Conservation (phyloP, 2,329 filamentous ascomycete species). For the Microascus cirrosus region DNA sequence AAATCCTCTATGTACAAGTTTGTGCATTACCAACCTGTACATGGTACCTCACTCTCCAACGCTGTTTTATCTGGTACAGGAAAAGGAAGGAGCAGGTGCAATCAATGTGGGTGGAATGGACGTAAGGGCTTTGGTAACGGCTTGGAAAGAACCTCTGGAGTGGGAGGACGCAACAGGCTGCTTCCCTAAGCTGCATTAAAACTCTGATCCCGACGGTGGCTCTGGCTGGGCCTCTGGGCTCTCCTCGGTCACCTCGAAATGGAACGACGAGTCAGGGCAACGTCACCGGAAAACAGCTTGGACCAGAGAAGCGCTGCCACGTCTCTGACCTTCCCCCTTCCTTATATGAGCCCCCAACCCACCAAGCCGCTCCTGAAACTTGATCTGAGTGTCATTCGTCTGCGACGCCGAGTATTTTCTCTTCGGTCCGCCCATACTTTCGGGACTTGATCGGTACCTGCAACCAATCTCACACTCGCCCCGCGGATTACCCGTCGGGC, state of each 20-base stretch:
- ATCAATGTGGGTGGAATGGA: background rate
- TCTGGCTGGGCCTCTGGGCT: background rate
- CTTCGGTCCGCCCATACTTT: background rate
- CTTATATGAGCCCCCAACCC: background rate
- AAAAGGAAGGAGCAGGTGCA: too few species aligned
- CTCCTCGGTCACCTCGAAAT: background rate
- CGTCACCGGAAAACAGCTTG: background rate
- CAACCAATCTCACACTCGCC: background rate
- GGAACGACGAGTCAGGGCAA: background rate
- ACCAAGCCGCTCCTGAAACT: background rate
- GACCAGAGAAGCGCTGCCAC: constrained; percentile 1
- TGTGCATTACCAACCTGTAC: too few species aligned
- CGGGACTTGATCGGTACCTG: background rate
- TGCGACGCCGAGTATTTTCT: background rate
- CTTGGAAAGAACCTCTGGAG: background rate
- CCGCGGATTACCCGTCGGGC: background rate
- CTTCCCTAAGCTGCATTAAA: background rate
- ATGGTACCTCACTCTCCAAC: too few species aligned
- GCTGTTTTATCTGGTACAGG: too few species aligned
- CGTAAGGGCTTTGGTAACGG: background rate
- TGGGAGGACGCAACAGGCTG: background rate
- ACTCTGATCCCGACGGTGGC: background rate
- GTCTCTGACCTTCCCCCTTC: background rate
- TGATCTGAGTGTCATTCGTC: background rate
- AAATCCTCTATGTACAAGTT: too few species aligned